Evolutionary conservation across 2,329 filamentous ascomycete genomes (phyloP).

Genomic region (Fusarium mundagurra): DNA sequence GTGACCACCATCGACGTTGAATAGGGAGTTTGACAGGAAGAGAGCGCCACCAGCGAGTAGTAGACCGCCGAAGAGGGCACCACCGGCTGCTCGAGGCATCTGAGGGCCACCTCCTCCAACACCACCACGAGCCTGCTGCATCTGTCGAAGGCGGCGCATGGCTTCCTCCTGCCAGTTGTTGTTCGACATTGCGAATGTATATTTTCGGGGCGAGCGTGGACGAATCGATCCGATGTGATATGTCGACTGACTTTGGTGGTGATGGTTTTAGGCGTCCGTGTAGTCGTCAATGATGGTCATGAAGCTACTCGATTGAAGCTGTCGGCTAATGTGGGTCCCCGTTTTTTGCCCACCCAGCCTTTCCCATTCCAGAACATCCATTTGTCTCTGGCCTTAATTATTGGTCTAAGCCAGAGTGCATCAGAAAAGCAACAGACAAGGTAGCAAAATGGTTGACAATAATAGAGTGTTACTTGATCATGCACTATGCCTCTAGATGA

Average conservation of each 20-base stretch:
- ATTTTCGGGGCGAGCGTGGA: conserved; percentile 2
- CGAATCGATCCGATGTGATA: conserved; percentile 24
- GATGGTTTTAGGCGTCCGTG: conserved; percentile 28
- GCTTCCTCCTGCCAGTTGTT: conserved; percentile 61
- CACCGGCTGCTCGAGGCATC: conserved; percentile 52
- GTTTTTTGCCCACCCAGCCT: conserved; percentile 36
- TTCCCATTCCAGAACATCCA: conserved; percentile 31
- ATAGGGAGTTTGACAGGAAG: conserved; percentile 69
- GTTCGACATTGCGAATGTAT: conserved; percentile 44
- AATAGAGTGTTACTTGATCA: neutral
- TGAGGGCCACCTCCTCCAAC: conserved; percentile 56
- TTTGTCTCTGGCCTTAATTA: neutral
- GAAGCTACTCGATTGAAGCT: conserved; percentile 44
- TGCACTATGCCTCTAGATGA: neutral
- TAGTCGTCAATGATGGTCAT: conserved; percentile 34
- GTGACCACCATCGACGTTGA: conserved; percentile 96
- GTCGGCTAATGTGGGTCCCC: conserved; percentile 37
- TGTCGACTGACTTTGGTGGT: conserved; percentile 22
- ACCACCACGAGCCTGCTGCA: conserved; percentile 56
- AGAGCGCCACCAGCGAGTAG: conserved; percentile 61
- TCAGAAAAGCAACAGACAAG: neutral
- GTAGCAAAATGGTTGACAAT: neutral
- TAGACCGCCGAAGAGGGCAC: conserved; percentile 53
- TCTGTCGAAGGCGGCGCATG: conserved; percentile 60
- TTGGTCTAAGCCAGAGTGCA: neutral